Conservation (phyloP, 75 land plant genomes). For the Larix kaempferi region DNA sequence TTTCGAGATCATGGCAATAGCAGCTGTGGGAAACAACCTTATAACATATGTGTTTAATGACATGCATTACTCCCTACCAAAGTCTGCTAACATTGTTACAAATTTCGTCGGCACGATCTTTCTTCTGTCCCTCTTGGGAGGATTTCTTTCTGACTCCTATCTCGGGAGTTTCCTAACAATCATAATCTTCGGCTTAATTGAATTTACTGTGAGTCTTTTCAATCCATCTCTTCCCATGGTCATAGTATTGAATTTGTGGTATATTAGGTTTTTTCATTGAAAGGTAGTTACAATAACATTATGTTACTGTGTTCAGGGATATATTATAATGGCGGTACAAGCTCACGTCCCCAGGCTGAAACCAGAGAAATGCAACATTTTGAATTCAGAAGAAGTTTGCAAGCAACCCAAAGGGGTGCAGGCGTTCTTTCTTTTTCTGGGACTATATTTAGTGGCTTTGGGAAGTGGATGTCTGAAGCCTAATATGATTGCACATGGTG, state of each 20-base stretch:
- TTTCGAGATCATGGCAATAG: slow-evolving; percentile 85
- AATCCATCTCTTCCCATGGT: not conserved
- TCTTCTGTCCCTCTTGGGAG: slow-evolving; percentile 70
- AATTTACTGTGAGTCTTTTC: slow-evolving; percentile 49
- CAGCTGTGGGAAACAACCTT: slow-evolving; percentile 85
- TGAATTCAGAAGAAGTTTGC: slow-evolving; percentile 18
- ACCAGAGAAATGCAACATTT: slow-evolving; percentile 59
- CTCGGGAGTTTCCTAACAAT: slow-evolving; percentile 81
- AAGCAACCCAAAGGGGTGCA: slow-evolving; percentile 47
- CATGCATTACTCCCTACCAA: slow-evolving; percentile 66
- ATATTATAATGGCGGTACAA: slow-evolving; percentile 69
- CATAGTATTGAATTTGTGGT: not conserved
- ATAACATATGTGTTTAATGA: slow-evolving; percentile 80
- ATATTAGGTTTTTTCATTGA: not conserved
- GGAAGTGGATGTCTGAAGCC: slow-evolving; percentile 80
- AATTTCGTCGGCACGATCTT: slow-evolving; percentile 77
- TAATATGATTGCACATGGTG: slow-evolving; percentile 73
- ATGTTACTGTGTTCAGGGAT: slow-evolving; percentile 47
- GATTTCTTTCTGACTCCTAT: slow-evolving; percentile 76
- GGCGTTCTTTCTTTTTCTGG: slow-evolving; percentile 49
- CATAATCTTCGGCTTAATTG: slow-evolving; percentile 66
- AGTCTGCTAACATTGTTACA: slow-evolving; percentile 74
- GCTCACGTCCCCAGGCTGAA: slow-evolving; percentile 65
- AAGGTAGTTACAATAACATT: not conserved
- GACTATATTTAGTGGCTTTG: slow-evolving; percentile 61